Conservation (phyloP, 108 stramenopile species). For the Fragilariopsis cylindrus region DNA sequence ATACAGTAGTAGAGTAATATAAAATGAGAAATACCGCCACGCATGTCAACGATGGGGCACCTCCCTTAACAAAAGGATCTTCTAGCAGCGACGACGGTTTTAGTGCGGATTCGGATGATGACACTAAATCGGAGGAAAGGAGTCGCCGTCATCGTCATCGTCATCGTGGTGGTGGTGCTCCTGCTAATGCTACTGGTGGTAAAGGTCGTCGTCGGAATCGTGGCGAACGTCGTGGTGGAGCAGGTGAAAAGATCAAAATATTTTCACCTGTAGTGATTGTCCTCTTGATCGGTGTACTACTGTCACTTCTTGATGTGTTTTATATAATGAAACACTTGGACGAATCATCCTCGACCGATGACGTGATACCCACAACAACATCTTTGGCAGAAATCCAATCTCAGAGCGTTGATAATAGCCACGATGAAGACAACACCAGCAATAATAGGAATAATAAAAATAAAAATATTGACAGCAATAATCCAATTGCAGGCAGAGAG, state of each 20-base stretch:
- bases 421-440: too few relatives aligned
- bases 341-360: neutral
- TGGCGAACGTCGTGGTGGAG: too few relatives aligned
- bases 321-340: conserved; percentile 32
- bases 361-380: neutral
- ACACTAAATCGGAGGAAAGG: neutral
- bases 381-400: neutral
- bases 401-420: too few relatives aligned
- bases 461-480: neutral
- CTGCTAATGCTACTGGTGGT: neutral
- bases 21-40: neutral
- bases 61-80: neutral
- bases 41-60: neutral
- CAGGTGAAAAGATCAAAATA: too few relatives aligned
- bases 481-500: conserved; percentile 1
- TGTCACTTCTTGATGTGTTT: conserved; percentile 23
- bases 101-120: neutral
- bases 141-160: neutral
- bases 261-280: conserved; percentile 12
- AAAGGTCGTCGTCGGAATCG: neutral
- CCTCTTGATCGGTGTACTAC: conserved; percentile 20
- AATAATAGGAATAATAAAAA: neutral
- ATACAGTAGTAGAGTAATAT: too few relatives aligned
- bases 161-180: too few relatives aligned
- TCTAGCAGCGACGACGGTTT: neutral